Conservation (phyloP, 441 rosid species). For the Isatis lusitanica region DNA sequence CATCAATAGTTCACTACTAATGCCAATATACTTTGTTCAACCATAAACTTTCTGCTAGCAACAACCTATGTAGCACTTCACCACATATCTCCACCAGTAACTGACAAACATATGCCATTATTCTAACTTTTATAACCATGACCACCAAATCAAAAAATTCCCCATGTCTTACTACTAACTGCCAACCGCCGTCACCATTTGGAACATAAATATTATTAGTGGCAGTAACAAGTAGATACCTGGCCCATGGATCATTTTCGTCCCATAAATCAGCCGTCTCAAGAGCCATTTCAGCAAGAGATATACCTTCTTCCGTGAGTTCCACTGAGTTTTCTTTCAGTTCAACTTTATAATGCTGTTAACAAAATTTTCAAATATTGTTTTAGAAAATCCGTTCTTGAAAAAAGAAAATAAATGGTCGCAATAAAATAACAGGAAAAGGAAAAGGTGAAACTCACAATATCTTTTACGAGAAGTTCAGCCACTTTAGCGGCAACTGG, state of each 20-base stretch:
- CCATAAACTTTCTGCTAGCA: no score
- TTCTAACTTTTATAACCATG: not conserved
- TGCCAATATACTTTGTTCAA: no score
- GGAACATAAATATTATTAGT: slow-evolving; percentile 10
- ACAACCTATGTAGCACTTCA: no score
- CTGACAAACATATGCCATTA: not conserved
- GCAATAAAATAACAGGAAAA: slow-evolving; percentile 12
- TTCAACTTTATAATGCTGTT: slow-evolving; percentile 85
- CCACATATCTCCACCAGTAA: slow-evolving; percentile 8
- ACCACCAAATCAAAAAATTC: not conserved
- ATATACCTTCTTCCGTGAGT: slow-evolving; percentile 93
- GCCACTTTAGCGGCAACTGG: slow-evolving; percentile 98
- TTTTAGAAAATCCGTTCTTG: not conserved
- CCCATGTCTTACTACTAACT: not conserved
- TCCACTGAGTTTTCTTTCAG: slow-evolving; percentile 96
- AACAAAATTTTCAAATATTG: slow-evolving; percentile 18
- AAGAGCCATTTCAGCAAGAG: slow-evolving; percentile 94
- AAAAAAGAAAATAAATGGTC: slow-evolving; percentile 3
- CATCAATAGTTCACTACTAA: no score
- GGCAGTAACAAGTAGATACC: slow-evolving; percentile 41
- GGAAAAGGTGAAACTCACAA: slow-evolving; percentile 53
- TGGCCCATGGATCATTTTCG: slow-evolving; percentile 98
- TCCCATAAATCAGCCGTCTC: slow-evolving; percentile 95
- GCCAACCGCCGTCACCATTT: not conserved
- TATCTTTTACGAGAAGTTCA: slow-evolving; percentile 74